Percentiles rank a stretch among this genome's conserved stretches.
phyloP scores from a whole-genome alignment of 2,329 filamentous ascomycete species.

The Ceratocystis lukuohia region DNA sequence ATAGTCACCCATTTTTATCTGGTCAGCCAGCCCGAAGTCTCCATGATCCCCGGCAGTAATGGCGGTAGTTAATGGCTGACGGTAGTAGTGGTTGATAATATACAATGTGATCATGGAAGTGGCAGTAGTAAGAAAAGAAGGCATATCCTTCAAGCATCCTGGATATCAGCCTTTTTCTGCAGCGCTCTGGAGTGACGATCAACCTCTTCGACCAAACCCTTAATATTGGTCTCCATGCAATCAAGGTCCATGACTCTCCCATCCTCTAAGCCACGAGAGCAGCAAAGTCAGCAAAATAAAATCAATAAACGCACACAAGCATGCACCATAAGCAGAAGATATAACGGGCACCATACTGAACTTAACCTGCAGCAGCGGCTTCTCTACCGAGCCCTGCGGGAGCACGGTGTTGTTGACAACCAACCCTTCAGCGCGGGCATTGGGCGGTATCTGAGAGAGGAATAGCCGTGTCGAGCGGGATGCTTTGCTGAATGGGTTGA shows the following conservation, averaged over 20 bases:
- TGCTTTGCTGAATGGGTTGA: constrained; percentile 77
- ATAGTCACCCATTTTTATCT: background rate
- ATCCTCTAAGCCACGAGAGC: constrained; percentile 50
- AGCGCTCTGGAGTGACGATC: constrained; percentile 76
- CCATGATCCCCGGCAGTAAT: background rate
- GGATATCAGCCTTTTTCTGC: constrained; percentile 69
- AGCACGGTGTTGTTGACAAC: constrained; percentile 66
- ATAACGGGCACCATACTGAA: constrained; percentile 53
- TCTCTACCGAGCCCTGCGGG: constrained; percentile 52
- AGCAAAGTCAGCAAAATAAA: background rate
- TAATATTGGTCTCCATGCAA: constrained; percentile 67
- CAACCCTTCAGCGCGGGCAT: constrained; percentile 59
- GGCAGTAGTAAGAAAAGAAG: background rate
- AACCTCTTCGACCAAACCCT: constrained; percentile 75
- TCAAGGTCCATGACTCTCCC: constrained; percentile 81
- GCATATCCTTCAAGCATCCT: constrained; percentile 28
- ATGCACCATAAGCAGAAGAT: background rate
- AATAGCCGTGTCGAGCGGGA: constrained; percentile 79
- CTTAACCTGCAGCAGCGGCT: constrained; percentile 59
- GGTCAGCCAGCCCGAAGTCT: background rate
- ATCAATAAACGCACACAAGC: background rate
- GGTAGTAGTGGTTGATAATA: background rate
- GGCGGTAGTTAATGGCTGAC: background rate
- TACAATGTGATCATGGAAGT: constrained; percentile 5
- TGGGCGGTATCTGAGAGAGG: constrained; percentile 69